A percentile compares a stretch with the other conserved stretches of the same genome.
Conservation (phyloP, 139 green algal species). For the Chlamydomonas applanata region DNA sequence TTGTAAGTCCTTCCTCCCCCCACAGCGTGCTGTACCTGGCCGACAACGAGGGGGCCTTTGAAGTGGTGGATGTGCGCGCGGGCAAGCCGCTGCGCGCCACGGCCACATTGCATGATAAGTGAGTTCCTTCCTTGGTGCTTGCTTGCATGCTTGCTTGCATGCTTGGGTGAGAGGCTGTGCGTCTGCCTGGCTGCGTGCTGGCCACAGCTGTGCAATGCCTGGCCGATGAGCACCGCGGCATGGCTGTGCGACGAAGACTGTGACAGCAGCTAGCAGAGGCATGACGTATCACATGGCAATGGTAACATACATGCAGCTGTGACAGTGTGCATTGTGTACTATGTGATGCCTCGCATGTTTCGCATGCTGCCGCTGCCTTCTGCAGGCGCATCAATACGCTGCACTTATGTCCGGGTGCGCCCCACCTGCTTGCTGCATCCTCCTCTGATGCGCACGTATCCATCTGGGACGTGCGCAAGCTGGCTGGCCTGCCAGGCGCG, state of each 20-base stretch:
- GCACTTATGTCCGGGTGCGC: conserved; percentile 15
- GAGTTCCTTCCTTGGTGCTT: background rate
- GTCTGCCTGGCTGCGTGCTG: background rate
- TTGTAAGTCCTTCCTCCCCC: no score
- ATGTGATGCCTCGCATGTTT: no score
- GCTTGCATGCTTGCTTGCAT: background rate
- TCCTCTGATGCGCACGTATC: background rate
- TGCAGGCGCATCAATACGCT: conserved; percentile 68
- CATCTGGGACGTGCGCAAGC: conserved; percentile 63
- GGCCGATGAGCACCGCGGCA: no score
- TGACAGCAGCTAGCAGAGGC: no score
- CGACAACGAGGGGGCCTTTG: conserved; percentile 34
- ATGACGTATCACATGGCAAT: no score
- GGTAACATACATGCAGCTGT: no score
- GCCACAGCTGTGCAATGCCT: no score
- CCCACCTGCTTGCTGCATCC: conserved; percentile 11
- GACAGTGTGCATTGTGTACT: no score
- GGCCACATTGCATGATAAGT: background rate
- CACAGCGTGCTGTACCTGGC: conserved; percentile 26
- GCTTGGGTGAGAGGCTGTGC: no score
- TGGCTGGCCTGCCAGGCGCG: conserved; percentile 12
- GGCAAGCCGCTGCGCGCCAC: background rate
- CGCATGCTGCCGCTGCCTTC: no score
- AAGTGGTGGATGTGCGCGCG: conserved; percentile 26
- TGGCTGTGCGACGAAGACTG: no score